Percentiles rank a stretch among this genome's conserved stretches.
Conservation (phyloP, 1,139 yeast genomes). For the Geotrichum phurueaensis region DNA sequence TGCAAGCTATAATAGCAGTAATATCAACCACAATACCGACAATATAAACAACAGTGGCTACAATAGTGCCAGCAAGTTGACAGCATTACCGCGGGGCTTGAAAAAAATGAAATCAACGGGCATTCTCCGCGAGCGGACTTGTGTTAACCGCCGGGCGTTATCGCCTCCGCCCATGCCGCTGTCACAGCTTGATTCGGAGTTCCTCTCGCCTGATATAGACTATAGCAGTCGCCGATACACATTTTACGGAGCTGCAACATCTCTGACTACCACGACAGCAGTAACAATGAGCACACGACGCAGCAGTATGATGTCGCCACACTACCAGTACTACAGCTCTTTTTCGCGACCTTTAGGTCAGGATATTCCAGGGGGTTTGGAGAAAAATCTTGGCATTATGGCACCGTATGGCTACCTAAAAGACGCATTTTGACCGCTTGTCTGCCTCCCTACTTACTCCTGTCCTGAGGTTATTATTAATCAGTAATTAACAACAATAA, state of each 20-base stretch:
- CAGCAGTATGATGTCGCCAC: background rate
- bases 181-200: background rate
- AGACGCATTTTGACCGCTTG: background rate
- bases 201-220: background rate
- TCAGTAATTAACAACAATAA: too few species aligned
- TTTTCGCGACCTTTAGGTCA: background rate
- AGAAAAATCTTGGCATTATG: background rate
- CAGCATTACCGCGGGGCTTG: background rate
- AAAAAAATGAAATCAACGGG: background rate
- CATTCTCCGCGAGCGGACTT: background rate
- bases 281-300: background rate
- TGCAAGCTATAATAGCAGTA: background rate
- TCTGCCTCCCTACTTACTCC: background rate
- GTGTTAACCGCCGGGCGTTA: background rate
- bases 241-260: background rate
- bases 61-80: background rate
- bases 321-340: background rate
- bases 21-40: background rate
- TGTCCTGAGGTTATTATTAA: background rate
- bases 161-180: background rate
- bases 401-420: background rate
- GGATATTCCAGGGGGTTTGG: background rate
- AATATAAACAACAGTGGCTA: background rate
- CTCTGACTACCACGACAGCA: background rate
- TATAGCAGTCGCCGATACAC: background rate